Evolutionary conservation across 2,329 filamentous ascomycete genomes (phyloP), one percentile per base, ranked within the genome.

Genomic region (Lachnellula occidentalis): DNA sequence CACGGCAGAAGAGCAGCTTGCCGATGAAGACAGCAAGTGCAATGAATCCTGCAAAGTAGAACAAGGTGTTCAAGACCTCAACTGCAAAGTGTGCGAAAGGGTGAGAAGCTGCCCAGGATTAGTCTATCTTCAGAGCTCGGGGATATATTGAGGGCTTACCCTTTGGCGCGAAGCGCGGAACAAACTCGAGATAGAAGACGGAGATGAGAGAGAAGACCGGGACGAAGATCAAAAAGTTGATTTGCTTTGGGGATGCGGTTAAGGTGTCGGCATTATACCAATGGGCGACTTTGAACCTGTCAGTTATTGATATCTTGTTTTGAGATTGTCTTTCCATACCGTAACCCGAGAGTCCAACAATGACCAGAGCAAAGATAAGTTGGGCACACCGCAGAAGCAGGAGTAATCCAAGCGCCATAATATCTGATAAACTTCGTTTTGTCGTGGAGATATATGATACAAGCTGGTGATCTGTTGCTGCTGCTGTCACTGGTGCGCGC

Each of bases 31-130:
- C 74, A 43, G 78, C 73, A 19, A 84, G 74, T 9, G 79, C 79
- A 61, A 82, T 74, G 70, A 84, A 84, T 53, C 80, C 81, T 19
- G 75, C 72, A 66, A 85, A 80, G 71, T 81, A 82, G 65, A 84
- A 78, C 53, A 82, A 58, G 4, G 75, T 71, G 66, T 82, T 84
- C 61, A 73, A 52, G 34, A 71, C 63, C 61, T 84, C 81, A 56
- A 83, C 59, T 24, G 68, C 72, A 34, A 84, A 65, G 42, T 74
- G 71, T 11, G 70, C 73, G 59, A 76, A 77, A 31, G 78, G 75
- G 65, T 80, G 74, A 34, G 75, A 74, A 39, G 72, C 72, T 76
- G 51, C 36, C 12, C 19, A 12, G 21, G 5, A 24, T 55, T 41
- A 51, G 43, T 39, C 37, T 9, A 22, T 14, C 14, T 48, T 41